Base-by-base conservation (phyloP, 2,329 filamentous ascomycete species). In the Hyphodiscus sp. region DNA sequence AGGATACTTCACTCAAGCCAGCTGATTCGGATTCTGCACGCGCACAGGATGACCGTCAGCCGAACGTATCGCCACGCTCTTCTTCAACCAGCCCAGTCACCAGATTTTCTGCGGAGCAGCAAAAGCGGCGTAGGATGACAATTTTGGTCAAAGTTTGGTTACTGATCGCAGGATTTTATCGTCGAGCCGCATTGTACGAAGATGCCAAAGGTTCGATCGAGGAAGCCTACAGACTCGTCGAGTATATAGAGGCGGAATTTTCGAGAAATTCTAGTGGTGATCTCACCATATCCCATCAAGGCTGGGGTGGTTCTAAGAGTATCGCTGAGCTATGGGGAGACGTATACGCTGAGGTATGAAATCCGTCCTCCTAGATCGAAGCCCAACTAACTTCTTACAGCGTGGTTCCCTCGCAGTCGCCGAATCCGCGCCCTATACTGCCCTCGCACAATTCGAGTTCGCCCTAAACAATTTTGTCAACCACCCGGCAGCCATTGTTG, bases 241-340 rank as follows among this genome's bases (percentile, higher is more conserved):
- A 86, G 59, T 74, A 72, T 0, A 77, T 96, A 11, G 89, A 96
- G 69, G 69, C 74, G 0, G 83, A 91, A 47, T 73, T 86, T 1
- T 72, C 78, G 1, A 79, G 76, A 51, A 82, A 87, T 46, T 75
- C 80, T 2, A 82, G 82, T 1, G 86, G 80, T 38, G 79, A 80
- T 16, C 76, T 80, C 46, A 78, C 81, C 8, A 77, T 88, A 41
- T 80, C 80, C 50, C 73, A 83, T 44, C 77, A 80, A 19, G 83
- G 83, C 10, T 96, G 90, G 90, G 90, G 86, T 26, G 82, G 85
- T 57, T 82, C 82, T 45, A 92, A 88, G 73, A 90, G 87, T 63
- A 80, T 91, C 6, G 90, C 95, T 66, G 87, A 90, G 68, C 73
- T 95, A 45, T 89, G 86, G 86, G 91, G 81, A 29, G 91, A 97